Evolutionary conservation across 108 stramenopile genomes (phyloP), one percentile per base, ranked within the genome.

Genomic region (Nitzschia sp.): DNA sequence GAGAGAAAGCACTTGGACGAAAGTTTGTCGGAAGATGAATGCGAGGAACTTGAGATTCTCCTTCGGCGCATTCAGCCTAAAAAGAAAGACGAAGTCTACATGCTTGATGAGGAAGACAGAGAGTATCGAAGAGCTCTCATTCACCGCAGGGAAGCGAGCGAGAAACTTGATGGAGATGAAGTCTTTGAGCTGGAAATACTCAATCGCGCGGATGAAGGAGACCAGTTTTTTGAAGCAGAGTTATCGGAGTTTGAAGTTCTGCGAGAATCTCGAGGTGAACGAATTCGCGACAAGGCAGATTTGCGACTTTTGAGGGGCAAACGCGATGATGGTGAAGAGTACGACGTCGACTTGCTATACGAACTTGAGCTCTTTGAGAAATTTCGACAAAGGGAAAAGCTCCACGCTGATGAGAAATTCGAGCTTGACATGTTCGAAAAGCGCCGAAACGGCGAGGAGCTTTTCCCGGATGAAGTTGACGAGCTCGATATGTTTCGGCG

Each of bases 331-430:
- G 63, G 53, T 13, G 73, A 59, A 60, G 66, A 67, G 21, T 31
- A 38, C 21, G 73, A 74, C n/a, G 46, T 15, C 13, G 15, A 62
- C 52, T 22, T 52, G 31, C 47, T 74, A 1, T 67, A 66, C 48
- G 73, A 74, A 30, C 58, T 74, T 29, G 73, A 74, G 22, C 36
- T 67, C 11, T 34, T 59, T 15, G 46, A 54, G 46, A 45, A 38
- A 53, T 19, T 33, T 6, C 53, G 65, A 25, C 19, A 34, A 1
- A 21, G 33, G 29, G 2, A 34, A 31, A 0, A 19, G 21, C 22
- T 59, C 2, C 47, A 71, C 59, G 58, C 59, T 13, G 59, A 71
- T 0, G 58, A 71, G 9, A 32, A 11, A 9, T 53, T 17, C 33
- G 69, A 71, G 31, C 33, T 52, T 29, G 23, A 48, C 0, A 31